phyloP scores from a whole-genome alignment of 176 grass and related monocot genomes.

The Coix lacrymajobi region DNA sequence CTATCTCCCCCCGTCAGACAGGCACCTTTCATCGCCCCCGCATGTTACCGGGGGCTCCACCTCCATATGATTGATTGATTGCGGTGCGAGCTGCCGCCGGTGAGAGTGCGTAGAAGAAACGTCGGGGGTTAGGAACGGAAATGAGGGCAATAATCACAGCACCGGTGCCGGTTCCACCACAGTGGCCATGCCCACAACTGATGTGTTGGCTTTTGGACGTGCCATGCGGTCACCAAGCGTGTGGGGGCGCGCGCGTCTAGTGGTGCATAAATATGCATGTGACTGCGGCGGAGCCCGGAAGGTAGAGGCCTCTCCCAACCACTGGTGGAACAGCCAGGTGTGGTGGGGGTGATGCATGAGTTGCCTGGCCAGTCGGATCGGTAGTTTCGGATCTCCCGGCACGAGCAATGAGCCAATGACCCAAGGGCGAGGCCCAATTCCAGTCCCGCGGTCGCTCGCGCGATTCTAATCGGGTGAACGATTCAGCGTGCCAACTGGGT shows the following conservation, averaged over 20 bases:
- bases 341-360: neutral
- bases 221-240: neutral
- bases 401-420: neutral
- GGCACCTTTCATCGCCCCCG: neutral
- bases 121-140: neutral
- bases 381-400: conserved; percentile 25
- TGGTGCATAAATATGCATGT: conserved; percentile 10
- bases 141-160: neutral
- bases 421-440: neutral
- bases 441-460: too few relatives aligned
- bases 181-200: too few relatives aligned
- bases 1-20: neutral
- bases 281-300: neutral
- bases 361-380: neutral
- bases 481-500: too few relatives aligned
- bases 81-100: neutral
- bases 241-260: neutral
- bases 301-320: too few relatives aligned
- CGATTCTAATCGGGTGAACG: too few relatives aligned
- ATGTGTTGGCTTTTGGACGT: conserved; percentile 5
- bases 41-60: conserved; percentile 16
- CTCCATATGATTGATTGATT: conserved; percentile 22
- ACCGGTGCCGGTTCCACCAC: neutral
- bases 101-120: neutral
- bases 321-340: neutral